Percentiles rank a stretch among this genome's conserved stretches.
Conservation (phyloP, 2,329 filamentous ascomycete species). For the Phaeoacremonium minimum region DNA sequence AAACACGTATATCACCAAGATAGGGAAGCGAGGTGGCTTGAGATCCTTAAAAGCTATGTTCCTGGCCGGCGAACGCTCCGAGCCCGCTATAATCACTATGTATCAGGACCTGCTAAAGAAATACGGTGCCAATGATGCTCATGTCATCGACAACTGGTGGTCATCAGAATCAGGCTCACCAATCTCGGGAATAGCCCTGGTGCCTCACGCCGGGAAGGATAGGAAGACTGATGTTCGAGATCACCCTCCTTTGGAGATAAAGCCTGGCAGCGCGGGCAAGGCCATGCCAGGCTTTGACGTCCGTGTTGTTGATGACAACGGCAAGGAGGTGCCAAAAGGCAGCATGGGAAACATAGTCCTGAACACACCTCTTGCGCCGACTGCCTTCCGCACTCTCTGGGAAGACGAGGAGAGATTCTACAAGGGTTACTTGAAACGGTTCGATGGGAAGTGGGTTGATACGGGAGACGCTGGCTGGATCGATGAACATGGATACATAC, state of each 20-base stretch:
- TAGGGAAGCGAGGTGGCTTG: constrained; percentile 68
- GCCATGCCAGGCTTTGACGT: constrained; percentile 91
- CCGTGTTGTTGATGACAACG: constrained; percentile 75
- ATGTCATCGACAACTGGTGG: constrained; percentile 59
- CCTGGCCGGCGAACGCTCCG: constrained; percentile 83
- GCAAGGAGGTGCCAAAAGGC: constrained; percentile 64
- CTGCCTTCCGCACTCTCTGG: constrained; percentile 83
- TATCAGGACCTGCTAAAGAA: constrained; percentile 70
- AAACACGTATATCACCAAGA: constrained; percentile 57
- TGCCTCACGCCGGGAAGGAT: constrained; percentile 54
- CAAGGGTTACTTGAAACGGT: constrained; percentile 77
- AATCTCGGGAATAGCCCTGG: constrained; percentile 51
- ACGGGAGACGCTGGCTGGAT: constrained; percentile 89
- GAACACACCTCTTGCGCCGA: constrained; percentile 75
- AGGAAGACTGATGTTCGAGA: constrained; percentile 36
- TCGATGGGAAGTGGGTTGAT: constrained; percentile 78
- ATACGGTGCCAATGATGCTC: constrained; percentile 61
- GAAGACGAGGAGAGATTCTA: constrained; percentile 83
- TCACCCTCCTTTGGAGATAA: constrained; percentile 54
- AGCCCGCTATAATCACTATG: constrained; percentile 77
- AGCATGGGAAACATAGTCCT: constrained; percentile 92
- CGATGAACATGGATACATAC: constrained; percentile 66
- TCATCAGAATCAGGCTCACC: constrained; percentile 56
- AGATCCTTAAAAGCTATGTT: constrained; percentile 70
- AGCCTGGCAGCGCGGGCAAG: constrained; percentile 84